Base-by-base conservation (phyloP, 768 basidiomycete species). In the Amanita polypyramis region DNA sequence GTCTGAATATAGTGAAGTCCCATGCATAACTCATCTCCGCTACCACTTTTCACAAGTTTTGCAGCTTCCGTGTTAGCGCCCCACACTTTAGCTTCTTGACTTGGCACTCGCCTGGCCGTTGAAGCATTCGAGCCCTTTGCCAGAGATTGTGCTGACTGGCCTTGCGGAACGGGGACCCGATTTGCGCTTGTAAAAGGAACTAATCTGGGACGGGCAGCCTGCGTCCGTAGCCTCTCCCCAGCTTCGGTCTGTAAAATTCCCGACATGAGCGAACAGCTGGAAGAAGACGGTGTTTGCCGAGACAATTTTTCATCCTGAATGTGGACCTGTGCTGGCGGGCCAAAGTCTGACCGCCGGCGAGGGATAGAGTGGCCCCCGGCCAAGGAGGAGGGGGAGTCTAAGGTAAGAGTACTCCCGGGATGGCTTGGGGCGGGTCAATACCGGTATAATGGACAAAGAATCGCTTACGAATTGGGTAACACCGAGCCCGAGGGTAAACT, bases 1-100 rank as follows among this genome's bases (percentile, higher is more conserved):
- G 81, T 74, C 43, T 75, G 76, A 33, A 87, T 79, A 55, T 85
- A 87, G 54, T 78, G 79, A 53, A 85, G 70, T 5, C 82, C 82
- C 59, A 82, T 76, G 21, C 70, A 68, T 20, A 88, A 70, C 43
- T 84, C 85, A 58, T 87, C 85, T 21, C 67, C 70, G 56, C 74
- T 77, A 33, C 62, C 65, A 51, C 64, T 67, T 39, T 59, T 67
- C 47, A 60, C 57, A 39, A 21, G 34, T 14, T 53, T 62, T 52
- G 43, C 58, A 17, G 52, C 65, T 51, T 50, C 55, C 15, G 54
- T 50, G 34, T 58, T 53, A 6, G 45, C 52, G 43, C 61, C 63
- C 57, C 60, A 73, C 17, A 85, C 77, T 51, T 75, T 76, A 8
- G 79, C 85, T 44, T 70, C 72, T 64, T 86, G 82, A 60, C 84